Percentiles rank a stretch among this genome's conserved stretches.
These are phyloP conservation scores for Ganoderma multipileum DNA, from an alignment of 1,284 basidiomycete genomes.

Conservation along the genomic window DNA sequence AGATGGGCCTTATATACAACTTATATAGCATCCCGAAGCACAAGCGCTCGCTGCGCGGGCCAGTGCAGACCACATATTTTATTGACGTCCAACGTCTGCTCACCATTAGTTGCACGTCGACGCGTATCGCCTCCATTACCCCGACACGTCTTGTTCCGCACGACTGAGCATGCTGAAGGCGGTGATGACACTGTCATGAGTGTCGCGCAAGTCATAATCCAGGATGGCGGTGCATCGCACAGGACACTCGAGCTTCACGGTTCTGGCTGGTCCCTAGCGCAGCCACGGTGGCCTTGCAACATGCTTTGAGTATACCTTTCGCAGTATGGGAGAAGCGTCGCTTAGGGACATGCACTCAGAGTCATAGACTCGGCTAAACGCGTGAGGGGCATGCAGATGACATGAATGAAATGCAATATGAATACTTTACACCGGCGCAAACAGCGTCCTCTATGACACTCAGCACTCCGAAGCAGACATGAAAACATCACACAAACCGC, in stretches of 20 bases:
- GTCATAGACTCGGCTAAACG: background rate
- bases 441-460: slow-evolving; percentile 18
- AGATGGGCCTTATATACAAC: background rate
- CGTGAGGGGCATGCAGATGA: background rate
- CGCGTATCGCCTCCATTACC: background rate
- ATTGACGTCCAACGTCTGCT: background rate
- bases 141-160: background rate
- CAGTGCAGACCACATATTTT: background rate
- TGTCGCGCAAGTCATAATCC: background rate
- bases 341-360: background rate
- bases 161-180: background rate
- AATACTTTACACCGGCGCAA: slow-evolving; percentile 20
- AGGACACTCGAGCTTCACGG: no score
- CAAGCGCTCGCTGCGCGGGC: background rate
- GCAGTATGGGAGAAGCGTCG: background rate
- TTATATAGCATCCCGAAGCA: background rate
- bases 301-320: background rate
- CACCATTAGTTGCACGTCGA: background rate
- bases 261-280: background rate
- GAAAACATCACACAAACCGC: slow-evolving; percentile 1
- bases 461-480: background rate
- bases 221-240: background rate
- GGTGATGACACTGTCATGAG: background rate
- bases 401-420: slow-evolving; percentile 1
- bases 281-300: background rate